Evolutionary conservation across 129 eudicot genomes (phyloP).

Genomic region (Cynara cardunculus): DNA sequence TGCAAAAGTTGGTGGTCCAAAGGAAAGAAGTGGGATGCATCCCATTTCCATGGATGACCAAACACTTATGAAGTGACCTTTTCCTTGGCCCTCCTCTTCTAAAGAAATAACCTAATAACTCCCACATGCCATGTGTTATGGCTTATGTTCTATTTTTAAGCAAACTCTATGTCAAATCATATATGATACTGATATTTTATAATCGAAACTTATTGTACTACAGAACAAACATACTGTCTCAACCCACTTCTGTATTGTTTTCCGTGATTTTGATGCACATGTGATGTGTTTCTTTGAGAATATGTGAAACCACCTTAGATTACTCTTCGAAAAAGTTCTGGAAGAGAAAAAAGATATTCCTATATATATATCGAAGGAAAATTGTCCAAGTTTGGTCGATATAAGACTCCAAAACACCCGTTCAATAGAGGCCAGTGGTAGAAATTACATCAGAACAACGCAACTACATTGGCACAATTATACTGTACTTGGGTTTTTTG

Average conservation of each 20-base stretch:
- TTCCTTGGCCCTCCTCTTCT: constrained; percentile 5
- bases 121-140: constrained; percentile 32
- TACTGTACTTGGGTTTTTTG: neutral
- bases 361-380: neutral
- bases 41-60: constrained; percentile 32
- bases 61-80: constrained; percentile 15
- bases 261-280: neutral
- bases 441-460: neutral
- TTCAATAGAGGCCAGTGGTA: neutral
- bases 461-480: neutral
- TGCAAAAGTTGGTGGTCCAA: constrained; percentile 35
- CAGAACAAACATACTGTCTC: neutral
- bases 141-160: neutral
- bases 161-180: neutral
- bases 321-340: neutral
- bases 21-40: constrained; percentile 14
- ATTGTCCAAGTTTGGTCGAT: neutral
- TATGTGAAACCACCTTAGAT: neutral
- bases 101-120: constrained; percentile 21
- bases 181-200: neutral
- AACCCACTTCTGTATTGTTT: neutral
- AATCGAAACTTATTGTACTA: neutral
- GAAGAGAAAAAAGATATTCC: neutral
- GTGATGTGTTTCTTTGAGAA: neutral
- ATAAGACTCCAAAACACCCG: neutral